These are phyloP conservation scores for Stipa capillata DNA, from an alignment of 176 grass and related monocot species.

Conservation along the genomic window DNA sequence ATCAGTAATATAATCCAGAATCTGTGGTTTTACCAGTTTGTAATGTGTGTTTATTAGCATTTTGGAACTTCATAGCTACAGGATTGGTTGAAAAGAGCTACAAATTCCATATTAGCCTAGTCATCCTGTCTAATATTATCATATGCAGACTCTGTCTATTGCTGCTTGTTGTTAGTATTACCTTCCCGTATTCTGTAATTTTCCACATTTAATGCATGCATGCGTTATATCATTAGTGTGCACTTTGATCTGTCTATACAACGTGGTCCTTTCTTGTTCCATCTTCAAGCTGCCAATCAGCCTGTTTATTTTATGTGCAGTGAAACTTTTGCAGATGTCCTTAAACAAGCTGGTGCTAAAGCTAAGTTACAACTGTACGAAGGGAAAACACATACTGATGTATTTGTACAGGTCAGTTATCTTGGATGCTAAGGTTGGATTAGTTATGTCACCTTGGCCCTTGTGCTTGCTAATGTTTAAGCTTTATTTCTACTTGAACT, in stretches of 20 bases:
- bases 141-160: neutral
- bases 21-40: neutral
- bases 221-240: no score
- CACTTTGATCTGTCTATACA: neutral
- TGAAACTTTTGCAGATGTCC: conserved; percentile 45
- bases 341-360: conserved; percentile 60
- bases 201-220: neutral
- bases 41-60: neutral
- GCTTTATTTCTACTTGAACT: neutral
- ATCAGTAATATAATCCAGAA: neutral
- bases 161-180: neutral
- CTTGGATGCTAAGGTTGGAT: neutral
- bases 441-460: neutral
- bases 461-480: neutral
- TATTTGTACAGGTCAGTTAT: conserved; percentile 73
- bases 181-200: neutral
- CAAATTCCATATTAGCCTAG: neutral
- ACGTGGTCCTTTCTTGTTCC: conserved; percentile 1
- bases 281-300: neutral
- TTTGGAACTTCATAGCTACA: neutral
- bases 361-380: conserved; percentile 64
- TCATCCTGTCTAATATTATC: neutral
- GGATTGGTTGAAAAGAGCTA: neutral
- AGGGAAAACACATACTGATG: conserved; percentile 97
- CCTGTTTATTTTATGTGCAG: conserved; percentile 35